Evolutionary conservation across 768 basidiomycete genomes (phyloP).

Genomic region (Amanita fuliginea): DNA sequence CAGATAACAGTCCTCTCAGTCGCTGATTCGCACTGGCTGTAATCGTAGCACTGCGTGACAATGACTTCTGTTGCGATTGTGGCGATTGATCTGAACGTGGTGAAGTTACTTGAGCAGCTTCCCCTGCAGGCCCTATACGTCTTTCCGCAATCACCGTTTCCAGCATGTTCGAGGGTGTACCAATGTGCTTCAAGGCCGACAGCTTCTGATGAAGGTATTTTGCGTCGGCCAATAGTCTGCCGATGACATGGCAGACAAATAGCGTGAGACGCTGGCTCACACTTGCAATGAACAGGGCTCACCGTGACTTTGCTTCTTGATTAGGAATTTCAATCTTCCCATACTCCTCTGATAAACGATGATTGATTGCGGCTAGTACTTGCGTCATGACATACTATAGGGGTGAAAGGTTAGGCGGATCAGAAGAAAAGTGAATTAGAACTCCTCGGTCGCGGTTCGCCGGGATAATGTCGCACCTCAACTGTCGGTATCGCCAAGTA

Average conservation of each 20-base stretch:
- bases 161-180: conserved; percentile 65
- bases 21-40: conserved; percentile 33
- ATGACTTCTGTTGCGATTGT: conserved; percentile 9
- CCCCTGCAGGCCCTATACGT: conserved; percentile 29
- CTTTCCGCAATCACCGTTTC: conserved; percentile 84
- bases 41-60: conserved; percentile 22
- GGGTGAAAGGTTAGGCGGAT: conserved; percentile 7
- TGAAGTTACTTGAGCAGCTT: conserved; percentile 7
- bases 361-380: conserved; percentile 88
- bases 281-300: conserved; percentile 14
- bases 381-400: conserved; percentile 85
- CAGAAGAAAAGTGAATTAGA: conserved; percentile 2
- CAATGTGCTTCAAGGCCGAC: conserved; percentile 61
- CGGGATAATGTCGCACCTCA: conserved; percentile 45
- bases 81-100: conserved; percentile 9
- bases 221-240: conserved; percentile 73
- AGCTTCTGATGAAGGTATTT: conserved; percentile 69
- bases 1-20: conserved; percentile 32
- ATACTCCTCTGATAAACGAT: conserved; percentile 83
- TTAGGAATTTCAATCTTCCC: conserved; percentile 70
- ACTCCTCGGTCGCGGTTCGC: conserved; percentile 8
- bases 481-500: conserved; percentile 74
- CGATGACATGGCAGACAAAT: conserved; percentile 1
- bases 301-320: conserved; percentile 82
- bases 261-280: conserved; percentile 1